A percentile compares a stretch with the other conserved stretches of the same genome.
These are phyloP conservation scores for Trichophyton simii DNA, from an alignment of 2,329 filamentous ascomycete species.

Conservation along the genomic window DNA sequence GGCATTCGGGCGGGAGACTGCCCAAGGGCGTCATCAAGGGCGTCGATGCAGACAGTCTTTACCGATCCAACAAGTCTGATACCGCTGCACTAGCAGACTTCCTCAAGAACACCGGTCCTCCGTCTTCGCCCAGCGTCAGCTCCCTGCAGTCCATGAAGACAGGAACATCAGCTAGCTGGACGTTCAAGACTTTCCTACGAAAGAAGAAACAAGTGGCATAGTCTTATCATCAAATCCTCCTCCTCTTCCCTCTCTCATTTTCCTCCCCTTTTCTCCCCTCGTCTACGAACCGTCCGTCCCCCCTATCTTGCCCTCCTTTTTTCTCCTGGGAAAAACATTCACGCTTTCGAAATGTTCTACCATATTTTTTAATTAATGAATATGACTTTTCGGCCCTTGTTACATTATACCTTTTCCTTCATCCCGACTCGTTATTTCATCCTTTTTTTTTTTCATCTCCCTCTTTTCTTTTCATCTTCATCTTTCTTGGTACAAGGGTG, in stretches of 20 bases:
- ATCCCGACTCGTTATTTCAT: not conserved
- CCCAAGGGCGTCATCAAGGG: not conserved
- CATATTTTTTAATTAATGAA: constrained; percentile 2
- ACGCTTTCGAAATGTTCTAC: constrained; percentile 10
- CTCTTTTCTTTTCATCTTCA: not conserved
- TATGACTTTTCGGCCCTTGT: not conserved
- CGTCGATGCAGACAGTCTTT: constrained; percentile 14
- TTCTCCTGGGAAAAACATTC: constrained; percentile 9
- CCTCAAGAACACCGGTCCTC: constrained; percentile 55
- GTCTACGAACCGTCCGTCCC: not conserved
- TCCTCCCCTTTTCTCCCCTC: not conserved
- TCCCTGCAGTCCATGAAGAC: constrained; percentile 8
- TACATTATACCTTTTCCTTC: not conserved
- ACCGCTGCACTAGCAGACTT: constrained; percentile 64
- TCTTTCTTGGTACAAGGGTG: not conserved
- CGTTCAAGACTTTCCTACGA: constrained; percentile 17
- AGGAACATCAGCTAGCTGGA: constrained; percentile 13
- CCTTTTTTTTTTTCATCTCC: not conserved
- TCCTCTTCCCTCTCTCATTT: not conserved
- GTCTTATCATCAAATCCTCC: not conserved
- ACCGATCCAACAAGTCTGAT: constrained; percentile 19
- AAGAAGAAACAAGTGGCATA: constrained; percentile 18
- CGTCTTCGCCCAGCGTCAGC: constrained; percentile 20
- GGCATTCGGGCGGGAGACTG: not conserved
- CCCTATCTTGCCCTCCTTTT: constrained; percentile 11